Base-by-base conservation (phyloP, 176 grass and related monocot genomes). In the Ampelocalamus luodianensis region DNA sequence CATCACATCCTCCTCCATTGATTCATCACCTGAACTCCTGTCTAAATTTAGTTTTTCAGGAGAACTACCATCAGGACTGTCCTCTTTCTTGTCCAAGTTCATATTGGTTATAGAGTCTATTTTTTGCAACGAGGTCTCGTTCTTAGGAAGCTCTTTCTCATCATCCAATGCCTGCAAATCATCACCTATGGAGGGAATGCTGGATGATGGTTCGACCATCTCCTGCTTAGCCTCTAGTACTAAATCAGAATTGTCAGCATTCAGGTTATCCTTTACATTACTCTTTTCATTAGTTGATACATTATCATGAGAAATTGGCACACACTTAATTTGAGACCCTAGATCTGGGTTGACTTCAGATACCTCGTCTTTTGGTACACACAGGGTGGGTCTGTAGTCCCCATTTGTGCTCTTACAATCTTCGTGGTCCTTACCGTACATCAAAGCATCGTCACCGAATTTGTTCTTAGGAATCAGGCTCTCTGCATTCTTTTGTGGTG, bases 181-280 rank as follows among this genome's bases (percentile, higher is more conserved):
- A 48, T 64, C 72, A 90, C 82, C 66, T 82, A 70, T 1, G 32
- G 72, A 80, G 65, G 77, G 66, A 90, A 70, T 85, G 66, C 22
- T 75, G 81, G 78, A 85, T 73, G 67, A 78, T 82, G 77, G 50
- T 85, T 91, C 71, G 45, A 89, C 88, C 85, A 97, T 88, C 85
- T 94, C 85, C 79, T 26, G 79, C 87, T 90, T 97, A 97, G 76
- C 72, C 66, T 90, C 91, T 76, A 93, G 62, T 88, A 90, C 82
- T 86, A 94, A 92, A 91, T 92, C 89, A 92, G 80, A 97, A 81
- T 87, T 90, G 55, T 88, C 82, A 88, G 87, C 85, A 90, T 93
- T 97, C 82, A 91, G 49, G 68, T 85, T 88, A 92, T 77, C 83
- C 69, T 95, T 85, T 74, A 89, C 54, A 81, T 82, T 51, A 68